phyloP scores from a whole-genome alignment of 148 eudicot species.

The Chenopodium album region DNA sequence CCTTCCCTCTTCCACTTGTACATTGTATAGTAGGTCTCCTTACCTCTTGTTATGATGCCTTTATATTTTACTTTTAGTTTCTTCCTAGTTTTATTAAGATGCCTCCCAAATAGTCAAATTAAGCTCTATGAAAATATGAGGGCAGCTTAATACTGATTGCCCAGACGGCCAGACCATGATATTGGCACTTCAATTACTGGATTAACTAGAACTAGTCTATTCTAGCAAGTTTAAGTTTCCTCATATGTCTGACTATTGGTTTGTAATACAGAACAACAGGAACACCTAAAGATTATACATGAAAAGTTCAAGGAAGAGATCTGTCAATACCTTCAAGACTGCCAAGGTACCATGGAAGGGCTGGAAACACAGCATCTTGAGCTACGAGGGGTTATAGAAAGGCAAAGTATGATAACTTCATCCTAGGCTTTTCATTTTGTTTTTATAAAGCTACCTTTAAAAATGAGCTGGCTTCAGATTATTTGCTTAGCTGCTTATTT shows the following conservation, averaged over 20 bases:
- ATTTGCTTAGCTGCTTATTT: background rate
- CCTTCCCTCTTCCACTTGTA: background rate
- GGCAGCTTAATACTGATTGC: background rate
- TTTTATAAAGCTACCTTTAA: background rate
- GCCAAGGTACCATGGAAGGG: constrained; percentile 55
- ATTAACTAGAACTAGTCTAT: background rate
- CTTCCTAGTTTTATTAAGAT: background rate
- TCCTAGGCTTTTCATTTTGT: constrained; percentile 1
- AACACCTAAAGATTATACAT: constrained; percentile 53
- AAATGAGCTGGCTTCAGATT: background rate
- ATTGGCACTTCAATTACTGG: background rate
- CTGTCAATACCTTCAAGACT: constrained; percentile 55
- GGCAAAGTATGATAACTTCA: constrained; percentile 52
- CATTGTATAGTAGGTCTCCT: background rate
- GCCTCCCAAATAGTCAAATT: background rate
- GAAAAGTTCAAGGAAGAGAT: constrained; percentile 70
- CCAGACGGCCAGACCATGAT: background rate
- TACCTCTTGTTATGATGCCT: too few relatives aligned
- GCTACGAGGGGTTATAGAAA: constrained; percentile 55
- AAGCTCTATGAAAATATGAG: background rate
- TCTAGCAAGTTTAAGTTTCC: background rate
- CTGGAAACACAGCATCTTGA: constrained; percentile 61
- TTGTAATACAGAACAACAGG: constrained; percentile 63
- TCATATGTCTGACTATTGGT: constrained; percentile 6
- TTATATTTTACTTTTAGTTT: background rate